Conservation (phyloP, 2,329 filamentous ascomycete genomes). For the Apiospora marii region DNA sequence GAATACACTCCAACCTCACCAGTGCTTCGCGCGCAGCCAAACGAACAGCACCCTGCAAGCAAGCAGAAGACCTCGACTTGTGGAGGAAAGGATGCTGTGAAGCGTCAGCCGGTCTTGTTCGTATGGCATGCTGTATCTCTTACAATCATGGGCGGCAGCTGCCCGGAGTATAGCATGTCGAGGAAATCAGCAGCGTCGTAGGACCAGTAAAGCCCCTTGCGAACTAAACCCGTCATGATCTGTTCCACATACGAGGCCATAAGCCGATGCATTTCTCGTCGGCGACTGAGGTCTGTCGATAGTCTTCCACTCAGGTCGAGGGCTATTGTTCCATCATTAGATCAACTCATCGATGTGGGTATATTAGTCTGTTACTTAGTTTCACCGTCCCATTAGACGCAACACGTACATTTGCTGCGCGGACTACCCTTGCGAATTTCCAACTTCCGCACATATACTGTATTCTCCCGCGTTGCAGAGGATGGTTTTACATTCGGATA, state of each 20-base stretch:
- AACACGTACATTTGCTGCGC: not conserved
- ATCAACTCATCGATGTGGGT: not conserved
- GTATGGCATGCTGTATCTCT: not conserved
- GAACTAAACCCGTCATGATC: no score
- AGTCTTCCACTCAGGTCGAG: no score
- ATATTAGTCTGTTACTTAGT: not conserved
- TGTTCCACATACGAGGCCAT: no score
- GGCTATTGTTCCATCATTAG: no score
- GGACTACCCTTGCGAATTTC: no score
- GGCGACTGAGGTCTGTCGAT: no score
- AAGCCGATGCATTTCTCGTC: no score
- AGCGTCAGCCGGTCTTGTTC: not conserved
- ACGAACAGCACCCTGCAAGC: not conserved
- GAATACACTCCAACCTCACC: no score
- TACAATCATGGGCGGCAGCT: constrained; percentile 10
- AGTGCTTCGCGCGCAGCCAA: not conserved
- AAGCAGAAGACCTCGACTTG: not conserved
- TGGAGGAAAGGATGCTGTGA: constrained; percentile 12
- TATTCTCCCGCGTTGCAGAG: no score
- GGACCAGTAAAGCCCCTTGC: no score
- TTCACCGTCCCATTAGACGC: constrained; percentile 15
- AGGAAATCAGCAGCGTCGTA: constrained; percentile 4
- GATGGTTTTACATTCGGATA: no score
- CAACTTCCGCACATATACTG: no score
- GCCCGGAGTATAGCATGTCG: constrained; percentile 9